A percentile compares a stretch with the other conserved stretches of the same genome.
phyloP scores from a whole-genome alignment of 2,329 filamentous ascomycete genomes.

The Juglanconis sp. region DNA sequence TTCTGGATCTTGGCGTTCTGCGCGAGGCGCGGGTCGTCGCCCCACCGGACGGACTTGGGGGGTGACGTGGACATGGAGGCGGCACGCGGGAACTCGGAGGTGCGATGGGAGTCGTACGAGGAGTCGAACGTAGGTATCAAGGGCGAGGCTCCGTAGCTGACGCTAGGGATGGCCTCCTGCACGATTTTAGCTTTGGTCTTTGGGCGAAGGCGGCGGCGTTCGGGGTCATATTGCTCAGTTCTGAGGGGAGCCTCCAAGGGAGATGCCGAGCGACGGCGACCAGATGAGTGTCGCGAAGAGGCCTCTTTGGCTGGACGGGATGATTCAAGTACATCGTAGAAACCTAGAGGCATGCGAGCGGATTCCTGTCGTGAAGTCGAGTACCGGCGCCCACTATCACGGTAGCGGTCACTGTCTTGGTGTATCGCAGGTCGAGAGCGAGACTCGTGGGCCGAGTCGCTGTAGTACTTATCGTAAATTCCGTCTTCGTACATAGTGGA shows the following conservation, averaged over 20 bases:
- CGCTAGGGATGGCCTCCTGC: not conserved
- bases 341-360: constrained; percentile 9
- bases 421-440: constrained; percentile 7
- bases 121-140: constrained; percentile 9
- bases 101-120: constrained; percentile 7
- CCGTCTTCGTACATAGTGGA: constrained; percentile 13
- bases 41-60: constrained; percentile 17
- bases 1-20: constrained; percentile 16
- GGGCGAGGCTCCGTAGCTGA: constrained; percentile 15
- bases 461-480: constrained; percentile 13
- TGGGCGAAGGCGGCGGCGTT: constrained; percentile 11
- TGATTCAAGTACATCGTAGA: constrained; percentile 14
- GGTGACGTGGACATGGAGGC: constrained; percentile 7
- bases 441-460: constrained; percentile 6
- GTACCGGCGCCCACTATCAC: constrained; percentile 9
- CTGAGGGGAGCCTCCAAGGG: constrained; percentile 4
- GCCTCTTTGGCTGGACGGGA: constrained; percentile 4
- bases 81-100: constrained; percentile 1
- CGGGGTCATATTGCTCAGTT: constrained; percentile 4
- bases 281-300: constrained; percentile 4
- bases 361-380: constrained; percentile 13
- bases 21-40: constrained; percentile 13
- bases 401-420: constrained; percentile 10
- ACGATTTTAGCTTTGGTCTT: constrained; percentile 6
- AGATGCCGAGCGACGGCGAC: constrained; percentile 10